A percentile compares a stretch with the other conserved stretches of the same genome.
Evolutionary conservation across 2,329 filamentous ascomycete species (phyloP).

Genomic region (Epichloe brachyelytri): DNA sequence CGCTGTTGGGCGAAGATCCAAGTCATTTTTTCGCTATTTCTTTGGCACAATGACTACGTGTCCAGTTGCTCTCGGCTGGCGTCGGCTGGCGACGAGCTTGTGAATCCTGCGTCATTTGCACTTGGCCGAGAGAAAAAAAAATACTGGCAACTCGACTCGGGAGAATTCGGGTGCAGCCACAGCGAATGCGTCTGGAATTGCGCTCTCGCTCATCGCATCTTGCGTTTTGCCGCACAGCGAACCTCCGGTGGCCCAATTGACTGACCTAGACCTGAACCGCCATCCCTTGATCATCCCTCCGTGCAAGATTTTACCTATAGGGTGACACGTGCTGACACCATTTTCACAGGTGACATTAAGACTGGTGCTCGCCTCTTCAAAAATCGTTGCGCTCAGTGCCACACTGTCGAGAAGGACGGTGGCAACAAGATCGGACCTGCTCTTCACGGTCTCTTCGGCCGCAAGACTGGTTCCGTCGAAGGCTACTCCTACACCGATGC

Average conservation of each 20-base stretch:
- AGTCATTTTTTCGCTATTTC: background rate
- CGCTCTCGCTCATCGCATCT: background rate
- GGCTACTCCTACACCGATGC: constrained; percentile 98
- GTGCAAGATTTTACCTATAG: too few relatives aligned
- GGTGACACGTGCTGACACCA: background rate
- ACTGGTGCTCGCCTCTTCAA: constrained; percentile 99
- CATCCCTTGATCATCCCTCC: background rate
- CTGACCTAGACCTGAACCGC: too few relatives aligned
- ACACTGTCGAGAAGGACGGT: constrained; percentile 82
- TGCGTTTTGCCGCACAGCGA: background rate
- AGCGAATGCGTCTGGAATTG: background rate
- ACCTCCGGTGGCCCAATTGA: background rate
- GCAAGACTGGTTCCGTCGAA: constrained; percentile 80
- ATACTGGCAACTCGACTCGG: background rate
- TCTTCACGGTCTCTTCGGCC: constrained; percentile 94
- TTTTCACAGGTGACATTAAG: constrained; percentile 62
- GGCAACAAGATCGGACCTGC: constrained; percentile 97
- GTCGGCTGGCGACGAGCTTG: background rate
- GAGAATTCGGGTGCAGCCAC: background rate
- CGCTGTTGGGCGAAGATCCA: background rate
- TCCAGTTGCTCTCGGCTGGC: background rate
- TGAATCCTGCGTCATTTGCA: constrained; percentile 2
- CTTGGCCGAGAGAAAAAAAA: background rate
- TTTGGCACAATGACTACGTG: background rate
- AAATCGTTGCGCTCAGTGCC: constrained; percentile 97